Base-by-base conservation (phyloP, 2,329 filamentous ascomycete species). In the Cephalotrichum gorgonifer region DNA sequence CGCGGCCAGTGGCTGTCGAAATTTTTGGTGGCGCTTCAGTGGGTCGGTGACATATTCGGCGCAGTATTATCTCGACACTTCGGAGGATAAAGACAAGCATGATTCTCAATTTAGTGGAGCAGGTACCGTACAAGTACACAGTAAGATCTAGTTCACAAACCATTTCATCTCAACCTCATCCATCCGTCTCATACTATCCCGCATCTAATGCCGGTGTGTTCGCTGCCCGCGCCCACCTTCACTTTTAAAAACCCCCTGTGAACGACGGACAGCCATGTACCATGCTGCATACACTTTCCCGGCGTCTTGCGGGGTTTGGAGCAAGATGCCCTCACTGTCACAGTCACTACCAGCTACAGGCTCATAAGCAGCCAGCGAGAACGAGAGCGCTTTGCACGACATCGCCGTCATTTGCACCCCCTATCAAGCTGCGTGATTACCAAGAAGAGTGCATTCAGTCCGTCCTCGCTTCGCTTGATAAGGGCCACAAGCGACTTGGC, bases 371-470 rank as follows among this genome's bases (percentile, higher is more conserved):
- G 15, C 35, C 26, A 11, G 25, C 11, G n/a, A 20, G 41, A 14
- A 20, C 39, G 25, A 23, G 41, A 15, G 25, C 27, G 15, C 17
- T 39, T 6, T 22, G 26, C 30, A 28, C 39, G 12, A 49, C 22
- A 7, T 30, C 41, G 22, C 20, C n/a, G 8, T 35, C 22, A 9
- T 46, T 45, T 15, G 28, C 43, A 2, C 5, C 33, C 31, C 17
- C 45, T n/a, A 50, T 91, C 48, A 75, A 75, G 50, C 79, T 95
- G 39, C 85, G 89, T 55, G 74, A 85, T 56, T 96, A 95, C 60
- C 90, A 96, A 62, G 83, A 93, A 70, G 88, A 95, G 73, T 94
- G 88, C 60, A 94, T 96, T 52, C 79, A 86, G 58, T 82, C 88
- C 0, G 86, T 95, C 3, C 67, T 95, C 1, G 66, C 74, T 2